Evolutionary conservation across 1,139 yeast genomes (phyloP).

Genomic region (Petasospora fabianii): DNA sequence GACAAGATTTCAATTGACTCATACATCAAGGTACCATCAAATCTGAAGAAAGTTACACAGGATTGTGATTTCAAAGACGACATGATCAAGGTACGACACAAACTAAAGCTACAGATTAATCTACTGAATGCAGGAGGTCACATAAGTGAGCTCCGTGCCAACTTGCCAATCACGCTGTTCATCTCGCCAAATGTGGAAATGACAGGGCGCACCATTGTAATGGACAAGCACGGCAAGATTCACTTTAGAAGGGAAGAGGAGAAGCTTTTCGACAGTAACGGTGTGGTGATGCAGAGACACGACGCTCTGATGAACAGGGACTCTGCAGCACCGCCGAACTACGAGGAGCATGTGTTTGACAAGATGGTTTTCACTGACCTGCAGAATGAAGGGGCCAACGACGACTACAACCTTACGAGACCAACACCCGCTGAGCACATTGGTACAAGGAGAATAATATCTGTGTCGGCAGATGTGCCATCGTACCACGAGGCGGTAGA

Average conservation of each 20-base stretch:
- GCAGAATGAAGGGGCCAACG: conserved; percentile 4
- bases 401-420: too few species aligned
- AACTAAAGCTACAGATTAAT: conserved; percentile 53
- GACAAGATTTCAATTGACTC: conserved; percentile 54
- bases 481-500: conserved; percentile 38
- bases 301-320: background rate
- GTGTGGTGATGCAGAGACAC: conserved; percentile 5
- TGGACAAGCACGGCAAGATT: conserved; percentile 48
- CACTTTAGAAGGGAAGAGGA: conserved; percentile 40
- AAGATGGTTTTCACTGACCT: conserved; percentile 29
- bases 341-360: conserved; percentile 74
- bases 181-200: conserved; percentile 54
- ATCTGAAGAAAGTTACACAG: conserved; percentile 52
- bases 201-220: conserved; percentile 46
- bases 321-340: conserved; percentile 72
- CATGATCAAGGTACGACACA: conserved; percentile 55
- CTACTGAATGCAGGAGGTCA: conserved; percentile 61
- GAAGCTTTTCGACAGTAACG: conserved; percentile 30
- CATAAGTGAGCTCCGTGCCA: conserved; percentile 64
- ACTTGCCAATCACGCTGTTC: conserved; percentile 58
- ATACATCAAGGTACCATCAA: conserved; percentile 47
- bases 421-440: too few species aligned
- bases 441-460: conserved; percentile 3
- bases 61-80: conserved; percentile 50
- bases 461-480: conserved; percentile 36